Conservation (phyloP, 495 filamentous ascomycete species). For the Thermothielavioides terrestris region DNA sequence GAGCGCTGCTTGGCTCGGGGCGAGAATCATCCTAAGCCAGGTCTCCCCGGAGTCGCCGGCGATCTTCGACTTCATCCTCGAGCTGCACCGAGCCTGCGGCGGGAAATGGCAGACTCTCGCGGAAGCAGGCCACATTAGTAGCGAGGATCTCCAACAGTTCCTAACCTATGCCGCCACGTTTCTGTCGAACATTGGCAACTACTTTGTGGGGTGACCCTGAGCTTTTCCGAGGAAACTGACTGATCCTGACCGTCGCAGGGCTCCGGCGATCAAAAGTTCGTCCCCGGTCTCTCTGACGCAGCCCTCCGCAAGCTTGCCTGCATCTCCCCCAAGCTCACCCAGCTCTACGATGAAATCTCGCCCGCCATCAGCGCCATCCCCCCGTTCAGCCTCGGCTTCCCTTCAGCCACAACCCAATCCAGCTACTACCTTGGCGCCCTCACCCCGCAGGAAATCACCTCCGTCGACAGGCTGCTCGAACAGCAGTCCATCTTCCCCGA, state of each 20-base stretch:
- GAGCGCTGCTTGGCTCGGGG: slow-evolving; percentile 34
- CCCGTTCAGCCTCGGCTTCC: slow-evolving; percentile 4
- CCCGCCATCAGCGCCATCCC: background rate
- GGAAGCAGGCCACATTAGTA: background rate
- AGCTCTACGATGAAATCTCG: background rate
- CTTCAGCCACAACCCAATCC: slow-evolving; percentile 12
- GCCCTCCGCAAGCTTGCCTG: background rate
- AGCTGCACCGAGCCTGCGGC: slow-evolving; percentile 24
- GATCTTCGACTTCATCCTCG: slow-evolving; percentile 35
- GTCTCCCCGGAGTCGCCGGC: slow-evolving; percentile 31
- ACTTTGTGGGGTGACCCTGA: slow-evolving; percentile 1
- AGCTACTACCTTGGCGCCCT: slow-evolving; percentile 18
- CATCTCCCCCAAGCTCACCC: background rate
- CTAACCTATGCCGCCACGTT: slow-evolving; percentile 29
- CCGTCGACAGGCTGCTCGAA: slow-evolving; percentile 12
- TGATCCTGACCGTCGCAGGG: slow-evolving; percentile 11
- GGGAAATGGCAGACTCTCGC: slow-evolving; percentile 28
- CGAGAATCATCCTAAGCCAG: slow-evolving; percentile 32
- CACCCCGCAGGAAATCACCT: slow-evolving; percentile 12
- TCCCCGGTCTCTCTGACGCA: slow-evolving; percentile 10
- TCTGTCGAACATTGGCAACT: slow-evolving; percentile 31
- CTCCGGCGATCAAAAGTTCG: slow-evolving; percentile 26
- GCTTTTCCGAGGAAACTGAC: background rate
- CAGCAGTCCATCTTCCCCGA: slow-evolving; percentile 13
- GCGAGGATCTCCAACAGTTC: slow-evolving; percentile 20